Conservation (phyloP, 2,329 filamentous ascomycete genomes). For the Septoria linicola region DNA sequence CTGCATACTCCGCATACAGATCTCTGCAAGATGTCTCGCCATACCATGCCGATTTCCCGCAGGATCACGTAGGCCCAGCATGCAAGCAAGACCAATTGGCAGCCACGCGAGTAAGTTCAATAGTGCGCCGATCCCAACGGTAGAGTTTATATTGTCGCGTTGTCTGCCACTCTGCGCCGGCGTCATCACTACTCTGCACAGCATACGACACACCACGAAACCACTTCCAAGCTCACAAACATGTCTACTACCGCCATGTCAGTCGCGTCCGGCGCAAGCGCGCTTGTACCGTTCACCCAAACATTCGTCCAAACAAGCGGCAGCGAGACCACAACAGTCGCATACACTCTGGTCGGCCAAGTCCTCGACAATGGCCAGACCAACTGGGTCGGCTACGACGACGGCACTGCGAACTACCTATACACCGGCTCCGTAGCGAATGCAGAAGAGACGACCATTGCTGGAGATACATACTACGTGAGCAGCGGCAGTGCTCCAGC, state of each 20-base stretch:
- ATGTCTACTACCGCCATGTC: constrained; percentile 12
- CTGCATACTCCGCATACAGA: too few relatives aligned
- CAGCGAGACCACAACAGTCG: constrained; percentile 9
- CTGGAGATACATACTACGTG: constrained; percentile 13
- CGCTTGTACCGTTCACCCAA: constrained; percentile 33
- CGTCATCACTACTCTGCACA: neutral
- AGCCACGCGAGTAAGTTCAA: constrained; percentile 10
- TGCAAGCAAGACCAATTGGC: constrained; percentile 1
- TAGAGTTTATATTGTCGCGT: constrained; percentile 10
- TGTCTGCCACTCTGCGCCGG: neutral
- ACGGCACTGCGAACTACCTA: constrained; percentile 32
- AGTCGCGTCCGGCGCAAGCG: constrained; percentile 16
- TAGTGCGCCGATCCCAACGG: constrained; percentile 7
- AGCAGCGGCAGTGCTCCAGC: constrained; percentile 12
- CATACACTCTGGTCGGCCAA: constrained; percentile 33
- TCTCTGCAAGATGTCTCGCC: too few relatives aligned
- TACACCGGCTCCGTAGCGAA: constrained; percentile 5
- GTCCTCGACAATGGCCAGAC: constrained; percentile 54
- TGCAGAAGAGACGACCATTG: constrained; percentile 13
- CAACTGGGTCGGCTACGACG: constrained; percentile 38
- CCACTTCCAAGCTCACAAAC: neutral
- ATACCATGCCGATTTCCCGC: too few relatives aligned
- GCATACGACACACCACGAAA: neutral
- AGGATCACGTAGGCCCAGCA: constrained; percentile 6
- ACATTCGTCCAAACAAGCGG: constrained; percentile 16